phyloP scores from a whole-genome alignment of 176 grass and related monocot species.

The Hordeum marinum region DNA sequence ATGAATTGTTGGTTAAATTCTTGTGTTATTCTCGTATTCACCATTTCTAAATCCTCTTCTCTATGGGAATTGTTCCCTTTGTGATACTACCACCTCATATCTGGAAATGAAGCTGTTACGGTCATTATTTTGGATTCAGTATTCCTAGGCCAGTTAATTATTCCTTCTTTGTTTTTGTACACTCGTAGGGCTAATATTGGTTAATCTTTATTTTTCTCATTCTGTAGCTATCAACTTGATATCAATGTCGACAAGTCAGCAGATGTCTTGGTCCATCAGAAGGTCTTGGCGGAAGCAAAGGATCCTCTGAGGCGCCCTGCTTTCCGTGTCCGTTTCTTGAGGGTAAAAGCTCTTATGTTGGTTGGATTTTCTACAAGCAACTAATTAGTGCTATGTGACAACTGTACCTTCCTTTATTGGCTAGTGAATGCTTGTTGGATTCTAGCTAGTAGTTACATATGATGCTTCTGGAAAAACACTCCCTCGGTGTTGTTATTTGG shows the following conservation, averaged over 20 bases:
- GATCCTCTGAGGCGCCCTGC: conserved; percentile 73
- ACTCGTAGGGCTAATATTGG: conserved; percentile 13
- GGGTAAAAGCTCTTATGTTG: conserved; percentile 48
- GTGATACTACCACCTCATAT: conserved; percentile 7
- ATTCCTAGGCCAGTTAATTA: conserved; percentile 20
- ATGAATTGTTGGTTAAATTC: background rate
- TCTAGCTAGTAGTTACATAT: conserved; percentile 3
- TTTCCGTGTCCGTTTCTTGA: conserved; percentile 70
- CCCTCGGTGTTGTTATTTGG: background rate
- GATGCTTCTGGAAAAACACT: background rate
- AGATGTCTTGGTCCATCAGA: conserved; percentile 72
- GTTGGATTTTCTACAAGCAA: conserved; percentile 8
- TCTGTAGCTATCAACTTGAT: conserved; percentile 70
- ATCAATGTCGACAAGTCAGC: conserved; percentile 73
- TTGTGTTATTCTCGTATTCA: background rate
- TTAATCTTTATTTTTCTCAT: conserved; percentile 23
- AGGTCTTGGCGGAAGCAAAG: conserved; percentile 64
- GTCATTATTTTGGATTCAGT: conserved; percentile 9
- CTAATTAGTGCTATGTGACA: conserved; percentile 1
- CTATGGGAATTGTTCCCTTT: background rate
- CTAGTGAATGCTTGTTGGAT: conserved; percentile 2
- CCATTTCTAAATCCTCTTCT: background rate
- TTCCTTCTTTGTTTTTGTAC: conserved; percentile 6
- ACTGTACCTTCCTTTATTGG: conserved; percentile 15
- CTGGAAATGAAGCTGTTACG: conserved; percentile 13